phyloP scores from a whole-genome alignment of 2,329 filamentous ascomycete genomes.

The Colletotrichum tabaci region DNA sequence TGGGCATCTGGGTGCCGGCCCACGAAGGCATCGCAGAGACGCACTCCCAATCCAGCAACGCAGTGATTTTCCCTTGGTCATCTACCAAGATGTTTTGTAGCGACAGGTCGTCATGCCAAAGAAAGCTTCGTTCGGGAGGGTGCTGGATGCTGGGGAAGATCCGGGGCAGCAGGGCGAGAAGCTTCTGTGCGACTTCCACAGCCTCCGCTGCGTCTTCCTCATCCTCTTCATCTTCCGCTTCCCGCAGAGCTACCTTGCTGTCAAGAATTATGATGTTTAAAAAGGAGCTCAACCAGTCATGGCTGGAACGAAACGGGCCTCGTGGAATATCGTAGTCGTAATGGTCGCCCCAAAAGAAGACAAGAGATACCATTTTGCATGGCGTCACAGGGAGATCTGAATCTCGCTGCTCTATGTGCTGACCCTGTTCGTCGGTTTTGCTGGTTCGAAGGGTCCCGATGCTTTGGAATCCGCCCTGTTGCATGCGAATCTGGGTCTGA shows the following conservation, averaged over 20 bases:
- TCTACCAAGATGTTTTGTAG: constrained; percentile 59
- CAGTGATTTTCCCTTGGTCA: constrained; percentile 52
- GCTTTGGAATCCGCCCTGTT: neutral
- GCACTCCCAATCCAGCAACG: constrained; percentile 60
- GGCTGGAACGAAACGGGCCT: constrained; percentile 55
- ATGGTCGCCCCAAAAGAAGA: constrained; percentile 53
- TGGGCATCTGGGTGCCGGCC: constrained; percentile 51
- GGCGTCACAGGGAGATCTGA: constrained; percentile 28
- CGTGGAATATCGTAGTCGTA: constrained; percentile 51
- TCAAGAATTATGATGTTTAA: constrained; percentile 49
- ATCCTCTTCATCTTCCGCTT: constrained; percentile 49
- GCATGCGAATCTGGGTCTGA: constrained; percentile 43
- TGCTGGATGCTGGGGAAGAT: constrained; percentile 49
- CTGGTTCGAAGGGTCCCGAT: neutral
- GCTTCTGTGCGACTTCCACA: constrained; percentile 46
- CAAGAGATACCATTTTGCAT: constrained; percentile 50
- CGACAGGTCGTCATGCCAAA: constrained; percentile 57
- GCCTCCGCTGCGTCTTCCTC: constrained; percentile 50
- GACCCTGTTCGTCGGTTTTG: neutral
- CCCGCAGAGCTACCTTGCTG: constrained; percentile 46
- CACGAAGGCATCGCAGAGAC: constrained; percentile 58
- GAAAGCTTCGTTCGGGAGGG: constrained; percentile 49
- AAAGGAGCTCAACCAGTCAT: constrained; percentile 55
- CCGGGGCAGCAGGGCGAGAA: constrained; percentile 50
- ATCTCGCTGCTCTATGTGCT: constrained; percentile 22